A percentile compares a stretch with the other conserved stretches of the same genome.
Conservation (phyloP, 306 rosid genomes). For the Lathyrus sativus region DNA sequence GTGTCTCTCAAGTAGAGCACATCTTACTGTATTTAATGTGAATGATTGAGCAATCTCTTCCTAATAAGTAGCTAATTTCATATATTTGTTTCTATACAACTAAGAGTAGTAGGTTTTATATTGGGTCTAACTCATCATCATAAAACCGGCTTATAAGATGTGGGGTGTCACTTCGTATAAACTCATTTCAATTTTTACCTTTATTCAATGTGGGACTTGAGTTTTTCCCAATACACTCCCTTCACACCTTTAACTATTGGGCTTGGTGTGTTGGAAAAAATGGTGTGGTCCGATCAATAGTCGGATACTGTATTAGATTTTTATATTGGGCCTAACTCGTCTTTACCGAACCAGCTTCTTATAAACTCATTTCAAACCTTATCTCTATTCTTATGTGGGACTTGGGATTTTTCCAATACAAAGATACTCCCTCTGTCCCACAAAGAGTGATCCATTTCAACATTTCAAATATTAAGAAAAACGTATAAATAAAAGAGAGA, state of each 20-base stretch:
- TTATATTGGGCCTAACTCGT: background rate
- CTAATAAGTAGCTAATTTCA: background rate
- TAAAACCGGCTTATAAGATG: background rate
- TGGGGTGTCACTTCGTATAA: background rate
- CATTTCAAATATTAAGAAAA: too few species aligned
- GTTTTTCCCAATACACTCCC: background rate
- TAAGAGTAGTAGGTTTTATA: background rate
- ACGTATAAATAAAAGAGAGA: too few species aligned
- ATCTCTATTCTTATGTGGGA: background rate
- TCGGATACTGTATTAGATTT: background rate
- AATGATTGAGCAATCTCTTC: constrained; percentile 10
- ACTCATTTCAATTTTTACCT: background rate
- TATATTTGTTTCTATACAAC: background rate
- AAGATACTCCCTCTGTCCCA: too few species aligned
- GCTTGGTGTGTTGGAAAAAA: background rate
- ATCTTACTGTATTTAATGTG: background rate
- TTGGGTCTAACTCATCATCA: background rate
- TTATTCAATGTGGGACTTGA: background rate
- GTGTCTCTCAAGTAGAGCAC: background rate
- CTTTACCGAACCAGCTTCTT: background rate
- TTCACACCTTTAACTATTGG: background rate
- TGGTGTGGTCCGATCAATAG: background rate
- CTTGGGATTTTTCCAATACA: too few species aligned
- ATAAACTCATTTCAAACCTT: background rate
- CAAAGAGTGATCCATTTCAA: too few species aligned